Conservation (phyloP, 2,329 filamentous ascomycete genomes). For the Paracoccidioides brasiliensis region DNA sequence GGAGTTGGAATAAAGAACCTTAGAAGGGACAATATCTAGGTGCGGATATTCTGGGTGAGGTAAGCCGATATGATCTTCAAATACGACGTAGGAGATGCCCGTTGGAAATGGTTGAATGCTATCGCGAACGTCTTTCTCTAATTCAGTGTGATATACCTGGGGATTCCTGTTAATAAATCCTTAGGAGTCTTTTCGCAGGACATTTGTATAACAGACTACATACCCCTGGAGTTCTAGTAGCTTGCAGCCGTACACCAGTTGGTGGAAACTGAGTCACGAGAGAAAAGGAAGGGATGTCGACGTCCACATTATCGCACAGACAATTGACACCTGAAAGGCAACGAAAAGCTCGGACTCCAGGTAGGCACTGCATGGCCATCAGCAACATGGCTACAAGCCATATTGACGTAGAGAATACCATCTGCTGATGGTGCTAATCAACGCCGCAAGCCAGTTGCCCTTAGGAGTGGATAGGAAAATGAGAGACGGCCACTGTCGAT, state of each 20-base stretch:
- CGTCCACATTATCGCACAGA: background rate
- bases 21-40: slow-evolving; percentile 2
- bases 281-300: background rate
- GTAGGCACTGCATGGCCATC: background rate
- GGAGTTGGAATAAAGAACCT: background rate
- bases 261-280: background rate
- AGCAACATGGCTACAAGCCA: slow-evolving; percentile 1
- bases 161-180: background rate
- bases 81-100: slow-evolving; percentile 3
- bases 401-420: background rate
- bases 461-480: background rate
- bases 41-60: slow-evolving; percentile 4
- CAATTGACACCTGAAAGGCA: background rate
- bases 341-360: slow-evolving; percentile 1
- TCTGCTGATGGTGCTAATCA: background rate
- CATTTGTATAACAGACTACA: background rate
- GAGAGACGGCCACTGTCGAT: background rate
- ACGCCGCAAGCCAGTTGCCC: background rate
- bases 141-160: background rate
- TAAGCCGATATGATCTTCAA: background rate
- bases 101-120: slow-evolving; percentile 18
- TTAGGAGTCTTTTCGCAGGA: background rate
- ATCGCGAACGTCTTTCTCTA: slow-evolving; percentile 5
- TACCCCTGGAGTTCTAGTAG: background rate
- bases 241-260: background rate